Evolutionary conservation across 1,284 basidiomycete genomes (phyloP).

Genomic region (Lignosus rhinocerotis): DNA sequence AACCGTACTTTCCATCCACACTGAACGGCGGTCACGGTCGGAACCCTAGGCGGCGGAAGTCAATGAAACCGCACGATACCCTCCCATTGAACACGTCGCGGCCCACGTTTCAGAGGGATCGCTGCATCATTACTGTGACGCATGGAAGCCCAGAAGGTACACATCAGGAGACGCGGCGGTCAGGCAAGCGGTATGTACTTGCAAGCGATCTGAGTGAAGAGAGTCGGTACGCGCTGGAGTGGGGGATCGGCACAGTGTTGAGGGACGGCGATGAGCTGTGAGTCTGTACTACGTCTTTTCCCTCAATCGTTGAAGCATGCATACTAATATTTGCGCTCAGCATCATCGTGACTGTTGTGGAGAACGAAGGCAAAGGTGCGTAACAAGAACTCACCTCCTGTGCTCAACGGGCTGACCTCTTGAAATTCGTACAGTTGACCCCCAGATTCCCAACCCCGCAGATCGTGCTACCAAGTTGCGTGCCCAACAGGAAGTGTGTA

Average conservation of each 20-base stretch:
- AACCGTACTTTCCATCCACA: constrained; percentile 77
- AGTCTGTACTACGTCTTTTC: constrained; percentile 18
- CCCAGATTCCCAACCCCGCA: constrained; percentile 63
- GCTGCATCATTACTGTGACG: constrained; percentile 87
- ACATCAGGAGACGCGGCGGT: constrained; percentile 52
- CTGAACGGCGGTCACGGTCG: constrained; percentile 50
- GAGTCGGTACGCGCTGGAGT: constrained; percentile 88
- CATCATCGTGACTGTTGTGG: constrained; percentile 87
- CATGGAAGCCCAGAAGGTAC: constrained; percentile 77
- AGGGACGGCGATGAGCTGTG: constrained; percentile 92
- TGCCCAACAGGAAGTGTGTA: constrained; percentile 82
- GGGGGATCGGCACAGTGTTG: constrained; percentile 95
- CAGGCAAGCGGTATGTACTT: constrained; percentile 79
- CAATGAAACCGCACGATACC: constrained; percentile 56
- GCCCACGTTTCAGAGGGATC: constrained; percentile 86
- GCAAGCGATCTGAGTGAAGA: constrained; percentile 95
- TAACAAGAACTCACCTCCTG: not conserved
- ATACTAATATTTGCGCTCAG: constrained; percentile 31
- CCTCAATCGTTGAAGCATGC: not conserved
- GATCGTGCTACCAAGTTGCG: constrained; percentile 79
- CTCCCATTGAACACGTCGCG: constrained; percentile 68
- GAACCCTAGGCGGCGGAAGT: constrained; percentile 59
- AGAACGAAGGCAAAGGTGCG: constrained; percentile 88
- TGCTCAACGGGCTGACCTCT: constrained; percentile 3
- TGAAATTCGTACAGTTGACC: constrained; percentile 63